phyloP scores from a whole-genome alignment of 352 stramenopile species.

The Globisporangium solare region DNA sequence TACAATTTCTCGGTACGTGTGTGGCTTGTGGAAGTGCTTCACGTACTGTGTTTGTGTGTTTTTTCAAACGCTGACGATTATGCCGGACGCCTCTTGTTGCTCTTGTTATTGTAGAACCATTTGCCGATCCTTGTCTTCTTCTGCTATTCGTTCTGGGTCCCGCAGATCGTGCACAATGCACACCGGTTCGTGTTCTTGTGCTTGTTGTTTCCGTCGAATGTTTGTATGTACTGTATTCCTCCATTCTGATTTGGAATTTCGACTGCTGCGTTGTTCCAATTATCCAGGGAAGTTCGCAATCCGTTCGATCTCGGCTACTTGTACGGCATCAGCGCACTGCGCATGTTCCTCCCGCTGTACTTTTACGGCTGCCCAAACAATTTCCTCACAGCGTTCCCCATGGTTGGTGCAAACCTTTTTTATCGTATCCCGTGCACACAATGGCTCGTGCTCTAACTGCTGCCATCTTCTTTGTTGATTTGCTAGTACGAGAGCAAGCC shows the following conservation, averaged over 20 bases:
- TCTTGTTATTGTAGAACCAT: conserved; percentile 51
- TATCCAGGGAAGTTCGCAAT: conserved; percentile 84
- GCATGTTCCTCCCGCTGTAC: conserved; percentile 95
- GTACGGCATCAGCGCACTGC: conserved; percentile 91
- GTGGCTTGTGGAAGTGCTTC: not conserved
- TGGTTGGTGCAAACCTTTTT: conserved; percentile 19
- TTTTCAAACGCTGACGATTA: not conserved
- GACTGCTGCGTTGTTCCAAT: not conserved
- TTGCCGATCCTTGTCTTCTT: conserved; percentile 89
- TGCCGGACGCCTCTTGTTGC: not conserved
- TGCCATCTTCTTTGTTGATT: not conserved
- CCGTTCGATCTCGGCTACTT: conserved; percentile 94
- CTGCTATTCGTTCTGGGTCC: conserved; percentile 98
- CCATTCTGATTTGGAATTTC: too few relatives aligned
- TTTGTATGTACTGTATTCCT: not conserved
- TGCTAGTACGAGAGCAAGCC: conserved; percentile 69
- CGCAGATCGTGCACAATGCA: conserved; percentile 96
- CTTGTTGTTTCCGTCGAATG: not conserved
- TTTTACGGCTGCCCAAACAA: conserved; percentile 93
- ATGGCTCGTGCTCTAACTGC: not conserved
- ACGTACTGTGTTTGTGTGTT: not conserved
- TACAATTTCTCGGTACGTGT: conserved; percentile 85
- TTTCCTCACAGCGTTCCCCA: conserved; percentile 87
- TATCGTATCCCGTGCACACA: not conserved
- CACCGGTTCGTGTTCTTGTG: conserved; percentile 45